phyloP scores from a whole-genome alignment of 2,329 filamentous ascomycete species.

The Diaporthe nobilis region DNA sequence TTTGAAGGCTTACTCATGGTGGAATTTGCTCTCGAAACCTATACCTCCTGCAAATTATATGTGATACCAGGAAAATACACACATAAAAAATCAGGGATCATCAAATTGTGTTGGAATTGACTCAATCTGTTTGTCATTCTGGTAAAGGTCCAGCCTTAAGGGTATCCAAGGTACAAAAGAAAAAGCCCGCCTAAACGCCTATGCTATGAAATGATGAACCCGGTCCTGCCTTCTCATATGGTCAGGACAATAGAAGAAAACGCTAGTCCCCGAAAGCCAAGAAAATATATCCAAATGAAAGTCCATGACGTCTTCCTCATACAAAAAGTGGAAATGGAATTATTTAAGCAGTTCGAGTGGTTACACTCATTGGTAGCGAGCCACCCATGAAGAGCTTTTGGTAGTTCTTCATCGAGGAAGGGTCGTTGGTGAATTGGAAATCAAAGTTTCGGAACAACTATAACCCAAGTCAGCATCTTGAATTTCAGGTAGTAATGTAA shows the following conservation, averaged over 20 bases:
- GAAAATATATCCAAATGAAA: neutral
- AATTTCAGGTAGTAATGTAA: neutral
- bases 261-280: neutral
- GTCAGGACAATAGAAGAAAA: neutral
- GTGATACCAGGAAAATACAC: neutral
- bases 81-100: neutral
- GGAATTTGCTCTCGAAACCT: neutral
- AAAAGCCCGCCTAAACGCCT: slow-evolving; percentile 1
- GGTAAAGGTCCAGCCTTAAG: slow-evolving; percentile 12
- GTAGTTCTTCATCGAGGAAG: slow-evolving; percentile 18
- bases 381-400: slow-evolving; percentile 13
- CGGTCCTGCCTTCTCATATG: neutral
- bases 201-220: neutral
- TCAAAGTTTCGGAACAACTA: slow-evolving; percentile 33
- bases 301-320: neutral
- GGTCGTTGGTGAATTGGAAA: neutral
- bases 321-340: neutral
- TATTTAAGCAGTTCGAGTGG: neutral
- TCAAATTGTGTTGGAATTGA: too few relatives aligned
- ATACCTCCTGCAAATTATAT: neutral
- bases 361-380: slow-evolving; percentile 26
- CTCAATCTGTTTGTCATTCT: neutral
- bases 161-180: slow-evolving; percentile 14
- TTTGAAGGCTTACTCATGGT: neutral
- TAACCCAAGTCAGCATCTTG: neutral